Percentiles rank a stretch among this genome's conserved stretches.
Conservation (phyloP, 2,329 filamentous ascomycete genomes). For the Curvularia lunata region DNA sequence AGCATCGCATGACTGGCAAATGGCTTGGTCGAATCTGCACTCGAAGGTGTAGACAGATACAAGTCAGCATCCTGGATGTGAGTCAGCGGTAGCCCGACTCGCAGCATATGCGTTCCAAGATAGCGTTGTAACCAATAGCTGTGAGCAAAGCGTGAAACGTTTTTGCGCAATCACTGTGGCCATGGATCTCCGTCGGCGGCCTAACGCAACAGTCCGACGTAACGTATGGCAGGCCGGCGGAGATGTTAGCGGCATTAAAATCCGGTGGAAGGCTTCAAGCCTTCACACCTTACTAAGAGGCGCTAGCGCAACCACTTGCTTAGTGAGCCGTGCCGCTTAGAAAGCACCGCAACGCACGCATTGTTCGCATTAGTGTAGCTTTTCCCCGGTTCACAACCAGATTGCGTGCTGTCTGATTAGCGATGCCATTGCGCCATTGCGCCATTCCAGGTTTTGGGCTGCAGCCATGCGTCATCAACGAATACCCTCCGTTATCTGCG, state of each 20-base stretch:
- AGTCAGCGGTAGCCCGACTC: background rate
- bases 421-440: background rate
- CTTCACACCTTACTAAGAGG: background rate
- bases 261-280: background rate
- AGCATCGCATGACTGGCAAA: background rate
- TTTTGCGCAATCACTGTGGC: background rate
- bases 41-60: background rate
- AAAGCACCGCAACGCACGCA: background rate
- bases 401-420: constrained; percentile 2
- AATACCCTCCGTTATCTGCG: background rate
- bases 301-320: background rate
- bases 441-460: background rate
- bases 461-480: background rate
- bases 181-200: no score
- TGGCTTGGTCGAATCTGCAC: no score
- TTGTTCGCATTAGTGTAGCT: background rate
- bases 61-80: background rate
- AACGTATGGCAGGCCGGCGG: background rate
- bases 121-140: background rate
- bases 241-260: background rate
- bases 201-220: no score
- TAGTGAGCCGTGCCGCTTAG: constrained; percentile 1
- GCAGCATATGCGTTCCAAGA: background rate
- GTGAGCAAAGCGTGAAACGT: background rate
- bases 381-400: background rate